Percentiles rank a stretch among this genome's conserved stretches.
Evolutionary conservation across 2,329 filamentous ascomycete genomes (phyloP).

Genomic region (Aurifilum marmelostoma): DNA sequence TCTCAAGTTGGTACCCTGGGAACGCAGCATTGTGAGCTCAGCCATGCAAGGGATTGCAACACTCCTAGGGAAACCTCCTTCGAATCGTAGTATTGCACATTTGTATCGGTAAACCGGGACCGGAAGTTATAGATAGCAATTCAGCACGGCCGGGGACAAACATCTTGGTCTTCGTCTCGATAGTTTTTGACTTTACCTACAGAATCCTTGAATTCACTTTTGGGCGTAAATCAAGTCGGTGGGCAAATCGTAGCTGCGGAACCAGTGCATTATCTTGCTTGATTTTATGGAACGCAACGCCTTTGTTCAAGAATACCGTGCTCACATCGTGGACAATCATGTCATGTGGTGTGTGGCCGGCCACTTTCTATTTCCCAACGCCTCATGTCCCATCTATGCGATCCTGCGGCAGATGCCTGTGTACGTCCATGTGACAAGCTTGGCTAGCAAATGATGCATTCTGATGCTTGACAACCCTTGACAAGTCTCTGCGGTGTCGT

Average conservation of each 20-base stretch:
- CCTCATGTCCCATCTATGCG: not conserved
- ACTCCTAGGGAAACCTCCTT: too few species aligned
- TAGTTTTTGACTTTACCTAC: conserved; percentile 19
- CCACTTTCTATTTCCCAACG: conserved; percentile 1
- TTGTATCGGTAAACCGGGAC: not conserved
- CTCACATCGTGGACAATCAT: not conserved
- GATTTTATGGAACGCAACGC: conserved; percentile 9
- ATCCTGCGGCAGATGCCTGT: not conserved
- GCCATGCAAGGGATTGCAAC: too few species aligned
- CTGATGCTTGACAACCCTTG: not conserved
- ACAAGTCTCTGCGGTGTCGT: not conserved
- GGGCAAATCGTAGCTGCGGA: conserved; percentile 1
- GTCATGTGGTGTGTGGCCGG: not conserved
- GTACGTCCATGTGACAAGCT: not conserved
- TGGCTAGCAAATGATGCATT: not conserved
- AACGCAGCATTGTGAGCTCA: too few species aligned
- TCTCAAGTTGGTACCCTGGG: not conserved
- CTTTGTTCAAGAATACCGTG: not conserved
- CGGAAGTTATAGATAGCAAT: not conserved
- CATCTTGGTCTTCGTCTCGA: not conserved
- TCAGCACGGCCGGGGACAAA: not conserved
- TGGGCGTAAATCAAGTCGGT: conserved; percentile 8
- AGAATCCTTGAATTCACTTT: not conserved
- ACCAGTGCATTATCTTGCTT: conserved; percentile 12
- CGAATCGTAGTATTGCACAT: not conserved